phyloP scores from a whole-genome alignment of 768 basidiomycete species.

The Boletus subcaerulescens region DNA sequence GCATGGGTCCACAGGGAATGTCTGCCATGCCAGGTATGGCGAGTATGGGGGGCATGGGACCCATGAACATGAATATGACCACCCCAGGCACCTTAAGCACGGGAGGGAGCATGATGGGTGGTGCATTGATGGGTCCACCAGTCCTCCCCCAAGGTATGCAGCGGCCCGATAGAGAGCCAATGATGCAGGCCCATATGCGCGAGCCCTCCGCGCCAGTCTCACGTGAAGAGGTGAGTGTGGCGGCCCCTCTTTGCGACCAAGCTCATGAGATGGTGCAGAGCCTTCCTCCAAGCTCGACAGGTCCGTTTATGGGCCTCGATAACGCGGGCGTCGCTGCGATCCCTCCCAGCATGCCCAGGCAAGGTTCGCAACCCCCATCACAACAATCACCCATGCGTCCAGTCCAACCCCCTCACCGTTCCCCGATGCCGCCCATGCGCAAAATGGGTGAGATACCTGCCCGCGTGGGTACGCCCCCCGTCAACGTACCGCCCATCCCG shows the following conservation, averaged over 20 bases:
- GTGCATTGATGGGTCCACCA: conserved; percentile 41
- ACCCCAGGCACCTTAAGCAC: conserved; percentile 18
- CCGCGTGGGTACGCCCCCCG: conserved; percentile 9
- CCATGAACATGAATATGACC: conserved; percentile 19
- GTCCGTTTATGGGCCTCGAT: conserved; percentile 25
- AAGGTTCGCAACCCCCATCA: conserved; percentile 26
- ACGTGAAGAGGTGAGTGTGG: conserved; percentile 24
- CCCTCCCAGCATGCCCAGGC: conserved; percentile 12
- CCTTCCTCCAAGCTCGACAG: conserved; percentile 21
- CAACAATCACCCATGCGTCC: conserved; percentile 27
- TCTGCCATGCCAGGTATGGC: conserved; percentile 13
- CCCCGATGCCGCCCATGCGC: conserved; percentile 19
- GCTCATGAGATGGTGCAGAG: conserved; percentile 16
- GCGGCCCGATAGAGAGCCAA: conserved; percentile 21
- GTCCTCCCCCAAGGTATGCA: conserved; percentile 29
- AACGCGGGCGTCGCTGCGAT: conserved; percentile 6
- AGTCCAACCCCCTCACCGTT: conserved; percentile 18
- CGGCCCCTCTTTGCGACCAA: not conserved
- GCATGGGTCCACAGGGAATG: conserved; percentile 16
- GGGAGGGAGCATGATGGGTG: conserved; percentile 26
- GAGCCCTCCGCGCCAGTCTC: conserved; percentile 22
- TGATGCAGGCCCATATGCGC: conserved; percentile 28
- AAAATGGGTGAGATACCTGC: conserved; percentile 21
- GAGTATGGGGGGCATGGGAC: conserved; percentile 16
- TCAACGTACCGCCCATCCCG: conserved; percentile 23